A percentile compares a stretch with the other conserved stretches of the same genome.
phyloP scores from a whole-genome alignment of 2,329 filamentous ascomycete genomes.

The Fusarium oxysporum region DNA sequence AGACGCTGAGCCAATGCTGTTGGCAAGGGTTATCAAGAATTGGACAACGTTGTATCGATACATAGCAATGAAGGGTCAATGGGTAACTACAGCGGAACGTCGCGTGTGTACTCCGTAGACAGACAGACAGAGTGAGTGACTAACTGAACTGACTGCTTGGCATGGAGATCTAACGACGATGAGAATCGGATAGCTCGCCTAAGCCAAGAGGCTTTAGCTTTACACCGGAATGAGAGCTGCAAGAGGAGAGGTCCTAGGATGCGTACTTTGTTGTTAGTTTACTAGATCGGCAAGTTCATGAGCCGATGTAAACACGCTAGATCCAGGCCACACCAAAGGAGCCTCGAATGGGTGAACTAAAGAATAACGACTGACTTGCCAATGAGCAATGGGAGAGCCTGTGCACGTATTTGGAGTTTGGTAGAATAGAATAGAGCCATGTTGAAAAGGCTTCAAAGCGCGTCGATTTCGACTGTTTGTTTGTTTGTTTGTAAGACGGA shows the following conservation, averaged over 20 bases:
- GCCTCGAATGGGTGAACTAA: background rate
- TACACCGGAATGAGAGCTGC: constrained; percentile 7
- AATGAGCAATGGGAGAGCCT: background rate
- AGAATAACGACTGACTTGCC: background rate
- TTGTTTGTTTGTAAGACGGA: background rate
- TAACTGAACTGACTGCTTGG: constrained; percentile 2
- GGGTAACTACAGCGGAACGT: background rate
- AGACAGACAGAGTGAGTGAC: background rate
- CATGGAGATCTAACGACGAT: constrained; percentile 21
- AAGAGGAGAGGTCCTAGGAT: background rate
- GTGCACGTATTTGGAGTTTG: background rate
- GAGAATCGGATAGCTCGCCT: constrained; percentile 1
- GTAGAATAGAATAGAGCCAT: background rate
- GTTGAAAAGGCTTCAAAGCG: background rate
- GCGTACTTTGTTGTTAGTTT: background rate
- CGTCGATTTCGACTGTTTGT: background rate
- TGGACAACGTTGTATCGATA: background rate
- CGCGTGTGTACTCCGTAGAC: background rate
- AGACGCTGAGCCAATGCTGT: background rate
- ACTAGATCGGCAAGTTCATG: constrained; percentile 2
- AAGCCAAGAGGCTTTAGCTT: constrained; percentile 5
- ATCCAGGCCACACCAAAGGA: background rate
- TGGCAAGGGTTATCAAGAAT: background rate
- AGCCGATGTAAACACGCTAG: background rate
- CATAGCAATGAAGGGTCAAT: background rate